Percentiles rank a stretch among this genome's conserved stretches.
phyloP scores from a whole-genome alignment of 2,329 filamentous ascomycete genomes.

The Sporothrix curviconia region DNA sequence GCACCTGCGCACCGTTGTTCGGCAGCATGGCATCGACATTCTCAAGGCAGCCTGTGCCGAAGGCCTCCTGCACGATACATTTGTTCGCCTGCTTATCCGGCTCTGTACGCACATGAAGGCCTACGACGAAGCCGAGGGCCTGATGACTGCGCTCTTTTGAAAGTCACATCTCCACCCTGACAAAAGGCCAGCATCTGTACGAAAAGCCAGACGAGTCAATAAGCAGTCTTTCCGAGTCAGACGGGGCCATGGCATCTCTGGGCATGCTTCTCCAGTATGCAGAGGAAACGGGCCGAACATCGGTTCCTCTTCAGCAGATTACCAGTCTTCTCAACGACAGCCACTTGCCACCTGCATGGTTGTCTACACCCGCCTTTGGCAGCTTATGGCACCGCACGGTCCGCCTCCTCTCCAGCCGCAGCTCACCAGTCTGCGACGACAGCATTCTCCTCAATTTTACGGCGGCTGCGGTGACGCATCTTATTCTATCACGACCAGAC shows the following conservation, averaged over 20 bases:
- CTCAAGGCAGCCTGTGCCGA: conserved; percentile 36
- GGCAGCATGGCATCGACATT: conserved; percentile 40
- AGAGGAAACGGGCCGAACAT: conserved; percentile 24
- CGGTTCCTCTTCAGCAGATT: conserved; percentile 34
- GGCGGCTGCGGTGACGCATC: conserved; percentile 15
- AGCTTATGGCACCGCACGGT: conserved; percentile 35
- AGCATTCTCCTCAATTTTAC: conserved; percentile 33
- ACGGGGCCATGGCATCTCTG: conserved; percentile 23
- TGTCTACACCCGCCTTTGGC: conserved; percentile 37
- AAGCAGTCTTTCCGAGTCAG: conserved; percentile 25
- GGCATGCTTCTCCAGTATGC: conserved; percentile 25
- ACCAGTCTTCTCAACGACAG: conserved; percentile 30
- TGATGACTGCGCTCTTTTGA: conserved; percentile 32
- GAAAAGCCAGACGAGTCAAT: conserved; percentile 16
- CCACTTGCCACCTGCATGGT: conserved; percentile 36
- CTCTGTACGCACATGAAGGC: conserved; percentile 34
- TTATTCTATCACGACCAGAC: background rate
- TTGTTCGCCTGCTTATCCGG: conserved; percentile 35
- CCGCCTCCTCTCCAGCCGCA: conserved; percentile 28
- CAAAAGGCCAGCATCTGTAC: background rate
- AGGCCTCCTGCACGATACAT: conserved; percentile 35
- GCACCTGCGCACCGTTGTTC: conserved; percentile 38
- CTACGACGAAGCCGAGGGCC: conserved; percentile 34
- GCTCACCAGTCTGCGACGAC: conserved; percentile 20
- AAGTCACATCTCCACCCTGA: background rate